Evolutionary conservation across 768 basidiomycete genomes (phyloP).

Genomic region (Tylopilus subfusipes): DNA sequence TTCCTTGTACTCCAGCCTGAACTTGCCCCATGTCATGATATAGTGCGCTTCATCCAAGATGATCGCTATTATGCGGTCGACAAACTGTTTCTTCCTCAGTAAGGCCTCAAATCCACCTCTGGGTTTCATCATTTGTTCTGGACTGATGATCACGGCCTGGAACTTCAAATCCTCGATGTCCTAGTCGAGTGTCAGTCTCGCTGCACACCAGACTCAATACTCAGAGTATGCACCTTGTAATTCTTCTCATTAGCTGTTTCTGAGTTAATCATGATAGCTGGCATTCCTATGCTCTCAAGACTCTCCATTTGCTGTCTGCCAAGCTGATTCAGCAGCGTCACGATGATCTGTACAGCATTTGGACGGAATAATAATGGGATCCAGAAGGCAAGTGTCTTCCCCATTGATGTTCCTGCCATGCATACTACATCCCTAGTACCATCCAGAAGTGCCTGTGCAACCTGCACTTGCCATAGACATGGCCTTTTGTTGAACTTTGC

Average conservation of each 20-base stretch:
- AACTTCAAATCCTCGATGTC: not conserved
- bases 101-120: not conserved
- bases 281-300: not conserved
- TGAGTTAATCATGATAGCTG: not conserved
- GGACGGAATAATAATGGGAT: not conserved
- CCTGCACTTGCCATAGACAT: not conserved
- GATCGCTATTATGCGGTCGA: not conserved
- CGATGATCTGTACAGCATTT: not conserved
- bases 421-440: not conserved
- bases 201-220: not conserved
- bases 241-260: not conserved
- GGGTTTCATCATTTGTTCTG: not conserved
- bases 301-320: not conserved
- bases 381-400: not conserved
- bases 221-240: not conserved
- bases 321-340: not conserved
- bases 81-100: not conserved
- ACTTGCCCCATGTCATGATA: not conserved
- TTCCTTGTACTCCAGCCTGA: not conserved
- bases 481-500: not conserved
- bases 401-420: not conserved
- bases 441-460: not conserved
- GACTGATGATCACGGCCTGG: not conserved
- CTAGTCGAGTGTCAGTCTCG: not conserved
- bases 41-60: conserved; percentile 11